Conservation (phyloP, 2,329 filamentous ascomycete genomes). For the Botrytis aclada region DNA sequence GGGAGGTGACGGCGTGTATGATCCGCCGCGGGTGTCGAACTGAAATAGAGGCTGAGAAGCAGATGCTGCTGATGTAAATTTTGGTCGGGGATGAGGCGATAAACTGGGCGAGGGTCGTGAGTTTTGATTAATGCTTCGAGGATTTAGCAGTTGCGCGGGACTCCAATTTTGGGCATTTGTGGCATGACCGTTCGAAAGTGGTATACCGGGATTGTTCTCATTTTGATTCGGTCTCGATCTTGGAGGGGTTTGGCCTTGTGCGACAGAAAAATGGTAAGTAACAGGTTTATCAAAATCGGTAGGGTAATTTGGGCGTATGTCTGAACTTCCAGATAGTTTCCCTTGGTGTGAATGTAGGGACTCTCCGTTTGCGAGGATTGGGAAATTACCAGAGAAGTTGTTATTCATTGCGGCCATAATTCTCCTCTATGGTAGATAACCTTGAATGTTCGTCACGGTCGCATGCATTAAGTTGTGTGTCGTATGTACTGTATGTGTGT, state of each 20-base stretch:
- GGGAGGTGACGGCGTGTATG: conserved; percentile 17
- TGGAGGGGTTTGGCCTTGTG: conserved; percentile 32
- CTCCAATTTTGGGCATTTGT: conserved; percentile 39
- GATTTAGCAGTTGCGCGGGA: conserved; percentile 44
- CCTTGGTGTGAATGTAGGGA: conserved; percentile 18
- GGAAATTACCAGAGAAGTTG: conserved; percentile 37
- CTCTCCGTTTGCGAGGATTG: conserved; percentile 18
- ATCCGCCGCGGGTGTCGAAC: conserved; percentile 35
- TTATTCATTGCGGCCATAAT: conserved; percentile 39
- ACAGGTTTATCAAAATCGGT: conserved; percentile 11
- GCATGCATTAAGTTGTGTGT: conserved; percentile 31
- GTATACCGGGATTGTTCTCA: not conserved
- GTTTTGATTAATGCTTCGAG: conserved; percentile 34
- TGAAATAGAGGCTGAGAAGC: conserved; percentile 31
- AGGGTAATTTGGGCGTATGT: conserved; percentile 24
- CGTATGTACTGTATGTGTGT: conserved; percentile 23
- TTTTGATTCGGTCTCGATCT: conserved; percentile 25
- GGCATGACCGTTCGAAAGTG: conserved; percentile 11
- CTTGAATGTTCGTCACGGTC: conserved; percentile 23
- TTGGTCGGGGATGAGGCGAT: conserved; percentile 7
- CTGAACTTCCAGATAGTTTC: conserved; percentile 21
- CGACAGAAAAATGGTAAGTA: conserved; percentile 15
- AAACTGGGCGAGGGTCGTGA: not conserved
- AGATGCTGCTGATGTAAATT: conserved; percentile 19
- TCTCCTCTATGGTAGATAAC: conserved; percentile 1